A percentile compares a stretch with the other conserved stretches of the same genome.
These are phyloP conservation scores for Ulmus americana DNA, from an alignment of 331 rosid species.

Conservation along the genomic window DNA sequence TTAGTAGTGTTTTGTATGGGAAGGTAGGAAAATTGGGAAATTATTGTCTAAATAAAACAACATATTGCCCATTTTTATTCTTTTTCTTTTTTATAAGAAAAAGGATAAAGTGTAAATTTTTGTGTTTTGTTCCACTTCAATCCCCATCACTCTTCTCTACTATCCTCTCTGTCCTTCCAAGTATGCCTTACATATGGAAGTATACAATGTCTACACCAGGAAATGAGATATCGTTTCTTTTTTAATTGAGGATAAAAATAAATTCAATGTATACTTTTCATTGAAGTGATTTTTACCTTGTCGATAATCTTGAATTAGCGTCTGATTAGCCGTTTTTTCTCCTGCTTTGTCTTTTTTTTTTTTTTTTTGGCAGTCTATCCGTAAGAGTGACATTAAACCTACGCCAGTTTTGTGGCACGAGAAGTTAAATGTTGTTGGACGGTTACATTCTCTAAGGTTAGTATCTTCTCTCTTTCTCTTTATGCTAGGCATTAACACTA, in stretches of 20 bases:
- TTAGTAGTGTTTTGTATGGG: no score
- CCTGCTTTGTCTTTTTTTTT: not conserved
- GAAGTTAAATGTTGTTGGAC: conserved; percentile 20
- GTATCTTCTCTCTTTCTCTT: not conserved
- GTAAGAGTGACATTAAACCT: conserved; percentile 18
- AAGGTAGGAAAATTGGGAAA: no score
- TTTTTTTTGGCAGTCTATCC: conserved; percentile 7
- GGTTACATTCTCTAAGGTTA: conserved; percentile 18
- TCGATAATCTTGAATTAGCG: not conserved
- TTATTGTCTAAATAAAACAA: no score
- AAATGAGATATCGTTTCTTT: no score
- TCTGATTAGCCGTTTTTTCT: not conserved
- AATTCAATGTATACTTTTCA: not conserved
- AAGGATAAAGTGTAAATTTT: no score
- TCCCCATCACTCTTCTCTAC: no score
- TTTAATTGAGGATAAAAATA: not conserved
- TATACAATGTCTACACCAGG: no score
- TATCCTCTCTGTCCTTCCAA: no score
- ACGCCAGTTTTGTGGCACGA: conserved; percentile 23
- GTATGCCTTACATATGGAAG: no score
- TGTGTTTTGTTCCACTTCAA: no score
- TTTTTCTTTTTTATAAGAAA: no score
- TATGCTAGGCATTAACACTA: not conserved
- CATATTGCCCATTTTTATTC: no score
- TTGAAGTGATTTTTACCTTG: not conserved